A percentile compares a stretch with the other conserved stretches of the same genome.
phyloP scores from a whole-genome alignment of 225 moss, liverwort and hornwort genomes.

The Physcomitrellopsis africana region DNA sequence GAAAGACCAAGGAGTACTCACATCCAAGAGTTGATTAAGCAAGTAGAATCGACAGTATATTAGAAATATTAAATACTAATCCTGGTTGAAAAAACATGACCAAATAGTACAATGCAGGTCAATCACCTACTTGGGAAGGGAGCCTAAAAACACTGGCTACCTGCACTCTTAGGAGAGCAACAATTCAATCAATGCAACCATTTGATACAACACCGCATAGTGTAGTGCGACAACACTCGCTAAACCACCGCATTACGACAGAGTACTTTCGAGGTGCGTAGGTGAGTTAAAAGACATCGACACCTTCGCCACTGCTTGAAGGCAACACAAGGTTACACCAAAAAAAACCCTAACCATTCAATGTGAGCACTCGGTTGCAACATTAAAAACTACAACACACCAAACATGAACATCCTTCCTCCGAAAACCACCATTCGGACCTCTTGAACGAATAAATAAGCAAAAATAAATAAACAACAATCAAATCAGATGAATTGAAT shows the following conservation, averaged over 20 bases:
- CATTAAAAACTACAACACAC: conserved; percentile 10
- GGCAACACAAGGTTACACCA: not conserved
- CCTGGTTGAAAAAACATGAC: not conserved
- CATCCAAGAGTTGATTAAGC: conserved; percentile 17
- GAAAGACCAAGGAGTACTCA: not conserved
- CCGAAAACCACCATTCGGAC: not conserved
- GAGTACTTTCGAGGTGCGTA: not conserved
- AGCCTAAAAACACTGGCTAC: conserved; percentile 9
- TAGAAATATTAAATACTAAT: not conserved
- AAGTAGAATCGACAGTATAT: not conserved
- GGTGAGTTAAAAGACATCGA: not conserved
- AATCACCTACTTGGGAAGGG: not conserved
- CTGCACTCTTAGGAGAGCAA: conserved; percentile 14
- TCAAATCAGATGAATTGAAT: no score
- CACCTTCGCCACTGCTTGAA: conserved; percentile 22
- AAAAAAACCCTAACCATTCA: conserved; percentile 26
- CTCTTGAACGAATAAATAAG: not conserved
- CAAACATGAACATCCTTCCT: not conserved
- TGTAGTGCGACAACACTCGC: not conserved
- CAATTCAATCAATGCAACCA: conserved; percentile 24
- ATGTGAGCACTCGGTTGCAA: not conserved
- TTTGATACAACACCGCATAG: conserved; percentile 21
- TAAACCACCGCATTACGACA: not conserved
- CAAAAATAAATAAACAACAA: not conserved
- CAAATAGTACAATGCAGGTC: conserved; percentile 22